These are phyloP conservation scores for Viridothelium virens DNA, from an alignment of 495 filamentous ascomycete species.

Conservation along the genomic window DNA sequence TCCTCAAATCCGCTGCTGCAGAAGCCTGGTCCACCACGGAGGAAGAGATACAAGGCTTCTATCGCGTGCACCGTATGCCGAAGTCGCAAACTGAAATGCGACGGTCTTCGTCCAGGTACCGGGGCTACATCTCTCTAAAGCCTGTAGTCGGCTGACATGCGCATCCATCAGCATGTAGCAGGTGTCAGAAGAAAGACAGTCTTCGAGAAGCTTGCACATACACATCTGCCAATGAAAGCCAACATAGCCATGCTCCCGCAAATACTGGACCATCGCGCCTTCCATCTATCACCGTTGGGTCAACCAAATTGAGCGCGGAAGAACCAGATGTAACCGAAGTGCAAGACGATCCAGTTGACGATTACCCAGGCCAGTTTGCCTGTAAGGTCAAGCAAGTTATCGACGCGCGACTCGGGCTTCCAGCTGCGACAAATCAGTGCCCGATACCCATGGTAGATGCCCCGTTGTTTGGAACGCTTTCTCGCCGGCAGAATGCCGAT, in stretches of 20 bases:
- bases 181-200: background rate
- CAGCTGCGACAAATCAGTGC: background rate
- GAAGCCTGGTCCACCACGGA: background rate
- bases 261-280: background rate
- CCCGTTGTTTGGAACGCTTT: background rate
- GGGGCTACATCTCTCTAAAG: background rate
- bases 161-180: background rate
- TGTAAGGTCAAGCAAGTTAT: conserved; percentile 3
- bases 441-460: background rate
- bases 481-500: background rate
- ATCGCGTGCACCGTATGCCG: conserved; percentile 4
- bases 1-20: background rate
- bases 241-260: background rate
- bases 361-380: background rate
- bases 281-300: background rate
- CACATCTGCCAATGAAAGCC: background rate
- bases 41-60: conserved; percentile 6
- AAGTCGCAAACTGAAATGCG: background rate
- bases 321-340: background rate
- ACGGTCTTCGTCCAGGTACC: background rate
- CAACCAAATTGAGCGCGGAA: background rate
- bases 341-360: background rate
- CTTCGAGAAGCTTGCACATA: background rate
- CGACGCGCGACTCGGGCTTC: background rate
- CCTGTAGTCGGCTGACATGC: background rate